phyloP scores from a whole-genome alignment of 192 early-diverging fungal genomes.

The Podila epigama region DNA sequence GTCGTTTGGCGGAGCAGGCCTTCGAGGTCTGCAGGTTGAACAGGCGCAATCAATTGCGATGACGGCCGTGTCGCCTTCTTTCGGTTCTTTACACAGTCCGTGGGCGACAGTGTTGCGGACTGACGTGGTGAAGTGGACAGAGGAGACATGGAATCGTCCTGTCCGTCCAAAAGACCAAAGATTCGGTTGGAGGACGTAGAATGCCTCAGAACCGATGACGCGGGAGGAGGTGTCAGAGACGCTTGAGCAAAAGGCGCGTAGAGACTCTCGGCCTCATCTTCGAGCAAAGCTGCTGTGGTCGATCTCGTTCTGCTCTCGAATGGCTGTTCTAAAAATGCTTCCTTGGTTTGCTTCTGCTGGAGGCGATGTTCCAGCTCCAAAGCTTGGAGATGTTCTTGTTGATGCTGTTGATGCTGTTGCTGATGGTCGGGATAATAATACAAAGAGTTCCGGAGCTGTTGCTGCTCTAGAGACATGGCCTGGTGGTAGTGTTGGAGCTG shows the following conservation, averaged over 20 bases:
- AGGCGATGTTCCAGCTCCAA: background rate
- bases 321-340: too few species aligned
- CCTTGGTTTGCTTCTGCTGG: background rate
- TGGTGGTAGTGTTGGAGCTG: background rate
- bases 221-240: slow-evolving; percentile 11
- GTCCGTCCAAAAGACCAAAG: background rate
- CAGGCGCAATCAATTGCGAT: background rate
- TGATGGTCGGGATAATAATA: background rate
- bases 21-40: background rate
- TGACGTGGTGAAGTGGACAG: background rate
- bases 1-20: background rate
- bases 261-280: background rate
- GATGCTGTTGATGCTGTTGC: background rate
- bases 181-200: slow-evolving; percentile 1
- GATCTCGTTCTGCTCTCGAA: too few species aligned
- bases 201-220: slow-evolving; percentile 1
- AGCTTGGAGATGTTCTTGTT: background rate
- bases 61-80: background rate
- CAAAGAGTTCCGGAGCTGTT: background rate
- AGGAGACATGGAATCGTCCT: background rate
- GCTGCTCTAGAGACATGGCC: background rate
- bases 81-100: too few species aligned
- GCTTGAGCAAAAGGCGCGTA: background rate
- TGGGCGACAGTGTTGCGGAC: too few species aligned
- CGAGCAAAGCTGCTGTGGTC: background rate